These are phyloP conservation scores for Monosporascus sp. DNA, from an alignment of 2,329 filamentous ascomycete species.

Conservation along the genomic window DNA sequence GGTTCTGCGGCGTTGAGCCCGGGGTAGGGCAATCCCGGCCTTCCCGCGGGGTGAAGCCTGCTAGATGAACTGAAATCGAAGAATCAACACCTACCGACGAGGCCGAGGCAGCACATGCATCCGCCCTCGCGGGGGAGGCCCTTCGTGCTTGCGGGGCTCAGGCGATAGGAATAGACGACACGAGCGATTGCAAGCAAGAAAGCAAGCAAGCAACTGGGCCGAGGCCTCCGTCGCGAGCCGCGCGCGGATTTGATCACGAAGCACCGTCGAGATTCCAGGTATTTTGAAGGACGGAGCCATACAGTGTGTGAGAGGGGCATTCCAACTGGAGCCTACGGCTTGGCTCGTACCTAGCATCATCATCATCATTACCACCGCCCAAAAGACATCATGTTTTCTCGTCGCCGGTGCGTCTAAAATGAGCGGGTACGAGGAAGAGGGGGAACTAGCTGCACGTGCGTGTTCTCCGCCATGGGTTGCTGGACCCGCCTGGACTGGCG, in stretches of 20 bases:
- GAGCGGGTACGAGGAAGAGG: conserved; percentile 30
- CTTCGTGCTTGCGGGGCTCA: not conserved
- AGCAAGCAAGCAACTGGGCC: conserved; percentile 22
- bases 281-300: no score
- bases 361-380: no score
- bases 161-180: not conserved
- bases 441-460: conserved; percentile 32
- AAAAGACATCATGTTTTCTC: no score
- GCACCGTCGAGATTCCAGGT: conserved; percentile 5
- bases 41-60: conserved; percentile 13
- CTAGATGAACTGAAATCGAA: no score
- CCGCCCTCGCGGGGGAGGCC: conserved; percentile 10
- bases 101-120: no score
- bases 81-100: no score
- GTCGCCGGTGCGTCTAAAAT: conserved; percentile 37
- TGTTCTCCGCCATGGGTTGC: conserved; percentile 10
- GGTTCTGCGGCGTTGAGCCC: conserved; percentile 14
- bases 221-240: conserved; percentile 33
- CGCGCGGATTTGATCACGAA: conserved; percentile 26
- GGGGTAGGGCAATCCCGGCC: conserved; percentile 22
- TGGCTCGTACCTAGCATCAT: no score
- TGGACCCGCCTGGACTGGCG: no score
- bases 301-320: no score
- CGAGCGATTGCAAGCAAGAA: not conserved
- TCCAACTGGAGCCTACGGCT: no score